Conservation (phyloP, 2,329 filamentous ascomycete species). For the Calonectria henricotiae region DNA sequence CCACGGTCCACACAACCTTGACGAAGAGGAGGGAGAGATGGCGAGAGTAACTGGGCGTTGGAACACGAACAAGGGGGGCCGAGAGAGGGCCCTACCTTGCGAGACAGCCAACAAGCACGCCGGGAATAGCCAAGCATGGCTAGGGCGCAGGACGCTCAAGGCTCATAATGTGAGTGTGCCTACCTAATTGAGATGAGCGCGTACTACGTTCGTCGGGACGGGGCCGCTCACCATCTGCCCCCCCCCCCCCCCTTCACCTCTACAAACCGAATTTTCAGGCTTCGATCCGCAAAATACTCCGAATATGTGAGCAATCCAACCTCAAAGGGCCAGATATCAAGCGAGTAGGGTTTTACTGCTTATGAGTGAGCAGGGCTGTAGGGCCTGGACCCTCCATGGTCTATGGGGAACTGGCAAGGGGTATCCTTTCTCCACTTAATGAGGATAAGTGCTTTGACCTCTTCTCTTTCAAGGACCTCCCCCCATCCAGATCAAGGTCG, state of each 20-base stretch:
- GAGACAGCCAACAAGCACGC: constrained; percentile 14
- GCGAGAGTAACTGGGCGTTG: constrained; percentile 16
- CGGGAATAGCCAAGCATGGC: constrained; percentile 27
- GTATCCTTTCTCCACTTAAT: constrained; percentile 13
- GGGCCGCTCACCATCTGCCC: constrained; percentile 1
- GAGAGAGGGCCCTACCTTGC: constrained; percentile 10
- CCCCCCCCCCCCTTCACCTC: constrained; percentile 6
- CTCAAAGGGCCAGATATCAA: constrained; percentile 6
- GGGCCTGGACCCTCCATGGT: constrained; percentile 26
- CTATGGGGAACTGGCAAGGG: constrained; percentile 19
- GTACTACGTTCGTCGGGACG: constrained; percentile 18
- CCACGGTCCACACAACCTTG: constrained; percentile 36
- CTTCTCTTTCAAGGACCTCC: constrained; percentile 13
- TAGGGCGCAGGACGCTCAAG: constrained; percentile 4
- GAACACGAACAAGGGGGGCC: constrained; percentile 19
- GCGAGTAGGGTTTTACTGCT: constrained; percentile 14
- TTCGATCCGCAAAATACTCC: constrained; percentile 38
- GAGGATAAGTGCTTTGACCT: constrained; percentile 34
- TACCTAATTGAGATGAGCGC: constrained; percentile 29
- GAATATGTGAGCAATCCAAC: constrained; percentile 29
- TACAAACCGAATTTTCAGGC: constrained; percentile 26
- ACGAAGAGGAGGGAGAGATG: constrained; percentile 7
- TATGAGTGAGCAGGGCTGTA: constrained; percentile 25
- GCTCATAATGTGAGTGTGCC: constrained; percentile 14
- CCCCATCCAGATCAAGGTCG: constrained; percentile 20